Evolutionary conservation across 257 asterid species (phyloP), one percentile per base, ranked within the genome.

Genomic region (Gentiana straminea): DNA sequence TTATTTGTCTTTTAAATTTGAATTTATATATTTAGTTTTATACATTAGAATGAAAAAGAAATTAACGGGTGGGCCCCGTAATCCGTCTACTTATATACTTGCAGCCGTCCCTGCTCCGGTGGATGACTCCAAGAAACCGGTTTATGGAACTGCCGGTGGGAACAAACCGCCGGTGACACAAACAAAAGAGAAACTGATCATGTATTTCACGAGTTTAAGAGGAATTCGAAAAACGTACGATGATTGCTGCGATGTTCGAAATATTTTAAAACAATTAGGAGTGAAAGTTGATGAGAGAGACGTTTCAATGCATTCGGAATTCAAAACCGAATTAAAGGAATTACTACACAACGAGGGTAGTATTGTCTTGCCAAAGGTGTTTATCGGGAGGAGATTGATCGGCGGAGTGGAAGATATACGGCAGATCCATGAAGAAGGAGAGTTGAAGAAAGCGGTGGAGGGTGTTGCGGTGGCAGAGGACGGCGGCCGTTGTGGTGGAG

Each of bases 171-270:
- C 24, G 24, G 57, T 2, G 35, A 41, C 70, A 35, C 61, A 73
- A 49, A 71, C 71, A 3, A 69, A 63, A 35, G 85, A 78, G 8
- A 91, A 75, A 62, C 1, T 85, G 9, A 58, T 88, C 1, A 78
- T 92, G 49, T 92, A 92, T 46, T 92, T 85, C 55, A 92, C 99
- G 0, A 92, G 94, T 67, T 67, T 92, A 4, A 73, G 99, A 62
- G 99, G 97, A 7, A 93, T 92, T 52, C 69, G 99, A 74, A 92
- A 85, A 73, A 92, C 99, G 1, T 83, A 80, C 63, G 99, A 92
- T 79, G 97, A 88, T 75, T 88, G 95, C 55, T 86, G 97, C 35
- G 69, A 82, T n/a, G 99, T 92, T 37, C 64, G 91, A 39, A 82
- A 76, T 7, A 80, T 85, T 1, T 37, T 92, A 3, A 86, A 88